Evolutionary conservation across 495 filamentous ascomycete species (phyloP).

Genomic region (Talaromyces thailandensis): DNA sequence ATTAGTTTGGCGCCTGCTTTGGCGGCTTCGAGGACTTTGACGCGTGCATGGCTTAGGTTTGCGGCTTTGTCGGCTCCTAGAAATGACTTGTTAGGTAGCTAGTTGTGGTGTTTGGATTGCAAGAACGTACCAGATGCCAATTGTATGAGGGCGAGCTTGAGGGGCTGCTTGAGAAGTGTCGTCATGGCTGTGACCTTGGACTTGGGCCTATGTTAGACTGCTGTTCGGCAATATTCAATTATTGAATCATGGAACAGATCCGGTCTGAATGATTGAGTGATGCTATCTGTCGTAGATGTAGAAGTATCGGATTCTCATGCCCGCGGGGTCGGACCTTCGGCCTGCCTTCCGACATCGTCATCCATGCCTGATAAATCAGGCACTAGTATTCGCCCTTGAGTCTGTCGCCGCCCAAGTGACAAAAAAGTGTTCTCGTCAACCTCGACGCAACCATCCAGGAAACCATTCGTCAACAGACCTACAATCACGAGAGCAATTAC

Average conservation of each 20-base stretch:
- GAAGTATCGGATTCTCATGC: not conserved
- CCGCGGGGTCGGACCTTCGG: not conserved
- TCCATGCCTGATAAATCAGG: not conserved
- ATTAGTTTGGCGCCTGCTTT: conserved; percentile 57
- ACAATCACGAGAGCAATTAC: not conserved
- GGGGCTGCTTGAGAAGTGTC: conserved; percentile 55
- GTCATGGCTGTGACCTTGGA: conserved; percentile 27
- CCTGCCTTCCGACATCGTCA: not conserved
- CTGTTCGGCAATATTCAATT: not conserved
- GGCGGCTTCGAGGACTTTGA: conserved; percentile 77
- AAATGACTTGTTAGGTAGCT: not conserved
- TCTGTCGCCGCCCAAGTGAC: too few relatives aligned
- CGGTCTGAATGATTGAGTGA: not conserved
- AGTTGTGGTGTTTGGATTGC: not conserved
- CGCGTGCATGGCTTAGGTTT: conserved; percentile 75
- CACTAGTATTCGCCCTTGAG: not conserved
- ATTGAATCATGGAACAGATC: not conserved
- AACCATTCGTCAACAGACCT: not conserved
- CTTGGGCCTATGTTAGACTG: not conserved
- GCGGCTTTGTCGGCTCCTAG: conserved; percentile 68
- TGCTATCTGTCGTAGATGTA: not conserved
- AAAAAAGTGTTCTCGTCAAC: too few relatives aligned
- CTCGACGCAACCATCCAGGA: not conserved
- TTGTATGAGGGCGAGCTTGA: conserved; percentile 79
- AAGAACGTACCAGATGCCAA: conserved; percentile 52